Percentiles rank a stretch among this genome's conserved stretches.
Conservation (phyloP, 2,329 filamentous ascomycete genomes). For the Berkeleyomyces rouxiae region DNA sequence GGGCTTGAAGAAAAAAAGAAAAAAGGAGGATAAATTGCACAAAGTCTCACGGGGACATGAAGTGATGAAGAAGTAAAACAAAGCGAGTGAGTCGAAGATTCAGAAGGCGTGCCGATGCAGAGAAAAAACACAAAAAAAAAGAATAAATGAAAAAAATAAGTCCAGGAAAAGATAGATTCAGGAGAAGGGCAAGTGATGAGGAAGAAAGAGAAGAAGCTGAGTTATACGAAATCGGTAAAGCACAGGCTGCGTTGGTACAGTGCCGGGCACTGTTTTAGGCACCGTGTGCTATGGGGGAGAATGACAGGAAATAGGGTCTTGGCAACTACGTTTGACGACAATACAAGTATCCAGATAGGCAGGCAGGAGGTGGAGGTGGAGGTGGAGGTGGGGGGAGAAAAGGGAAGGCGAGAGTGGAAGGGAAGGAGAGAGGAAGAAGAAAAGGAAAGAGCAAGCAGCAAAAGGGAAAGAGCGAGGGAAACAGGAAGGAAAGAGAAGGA, state of each 20-base stretch:
- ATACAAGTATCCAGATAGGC: background rate
- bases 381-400: background rate
- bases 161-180: background rate
- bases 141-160: background rate
- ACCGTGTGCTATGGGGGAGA: background rate
- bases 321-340: background rate
- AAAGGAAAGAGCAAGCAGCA: background rate
- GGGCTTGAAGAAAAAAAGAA: background rate
- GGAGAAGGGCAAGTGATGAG: background rate
- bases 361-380: background rate
- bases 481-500: background rate
- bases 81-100: background rate
- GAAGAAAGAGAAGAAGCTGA: background rate
- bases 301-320: background rate
- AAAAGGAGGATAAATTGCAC: background rate
- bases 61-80: background rate
- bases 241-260: background rate
- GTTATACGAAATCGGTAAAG: constrained; percentile 1
- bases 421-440: background rate
- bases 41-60: background rate
- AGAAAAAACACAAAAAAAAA: background rate
- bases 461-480: background rate
- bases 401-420: background rate
- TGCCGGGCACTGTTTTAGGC: background rate
- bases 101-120: background rate